These are phyloP conservation scores for Paracoccidioides brasiliensis DNA, from an alignment of 2,329 filamentous ascomycete genomes.

Conservation along the genomic window DNA sequence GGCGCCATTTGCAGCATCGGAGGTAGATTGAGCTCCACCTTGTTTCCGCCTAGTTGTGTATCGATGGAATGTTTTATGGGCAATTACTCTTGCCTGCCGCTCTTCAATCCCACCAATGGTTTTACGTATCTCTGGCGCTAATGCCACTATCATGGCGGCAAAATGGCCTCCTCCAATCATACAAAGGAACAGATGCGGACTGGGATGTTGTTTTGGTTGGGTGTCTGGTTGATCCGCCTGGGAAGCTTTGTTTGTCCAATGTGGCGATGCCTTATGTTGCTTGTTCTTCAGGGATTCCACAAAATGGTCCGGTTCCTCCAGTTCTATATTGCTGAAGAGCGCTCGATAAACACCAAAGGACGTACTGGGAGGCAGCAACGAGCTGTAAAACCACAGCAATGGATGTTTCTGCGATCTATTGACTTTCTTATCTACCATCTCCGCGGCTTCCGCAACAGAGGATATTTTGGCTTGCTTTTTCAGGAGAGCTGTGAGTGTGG, in stretches of 20 bases:
- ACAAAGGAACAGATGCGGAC: slow-evolving; percentile 84
- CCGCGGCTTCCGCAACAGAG: slow-evolving; percentile 36
- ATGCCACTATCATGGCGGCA: slow-evolving; percentile 85
- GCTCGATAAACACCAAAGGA: slow-evolving; percentile 78
- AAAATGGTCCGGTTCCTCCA: slow-evolving; percentile 49
- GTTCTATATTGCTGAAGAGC: slow-evolving; percentile 61
- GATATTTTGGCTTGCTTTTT: slow-evolving; percentile 71
- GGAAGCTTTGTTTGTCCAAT: slow-evolving; percentile 21
- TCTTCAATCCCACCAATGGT: slow-evolving; percentile 59
- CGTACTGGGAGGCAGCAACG: slow-evolving; percentile 59
- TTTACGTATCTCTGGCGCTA: slow-evolving; percentile 67
- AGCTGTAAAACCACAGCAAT: slow-evolving; percentile 72
- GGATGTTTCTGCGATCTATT: slow-evolving; percentile 54
- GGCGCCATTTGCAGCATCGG: slow-evolving; percentile 83
- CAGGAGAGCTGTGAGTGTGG: slow-evolving; percentile 58
- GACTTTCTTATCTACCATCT: slow-evolving; percentile 35
- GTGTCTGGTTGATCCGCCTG: slow-evolving; percentile 42
- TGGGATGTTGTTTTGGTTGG: slow-evolving; percentile 38
- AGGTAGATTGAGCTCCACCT: slow-evolving; percentile 86
- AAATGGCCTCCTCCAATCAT: slow-evolving; percentile 99
- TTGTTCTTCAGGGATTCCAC: slow-evolving; percentile 60
- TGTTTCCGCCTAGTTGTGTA: slow-evolving; percentile 96
- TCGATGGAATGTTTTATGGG: slow-evolving; percentile 94
- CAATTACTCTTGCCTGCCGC: slow-evolving; percentile 72
- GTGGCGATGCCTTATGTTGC: slow-evolving; percentile 53